A percentile compares a stretch with the other conserved stretches of the same genome.
Evolutionary conservation across 257 asterid genomes (phyloP).

Genomic region (Nicotiana noctiflora): DNA sequence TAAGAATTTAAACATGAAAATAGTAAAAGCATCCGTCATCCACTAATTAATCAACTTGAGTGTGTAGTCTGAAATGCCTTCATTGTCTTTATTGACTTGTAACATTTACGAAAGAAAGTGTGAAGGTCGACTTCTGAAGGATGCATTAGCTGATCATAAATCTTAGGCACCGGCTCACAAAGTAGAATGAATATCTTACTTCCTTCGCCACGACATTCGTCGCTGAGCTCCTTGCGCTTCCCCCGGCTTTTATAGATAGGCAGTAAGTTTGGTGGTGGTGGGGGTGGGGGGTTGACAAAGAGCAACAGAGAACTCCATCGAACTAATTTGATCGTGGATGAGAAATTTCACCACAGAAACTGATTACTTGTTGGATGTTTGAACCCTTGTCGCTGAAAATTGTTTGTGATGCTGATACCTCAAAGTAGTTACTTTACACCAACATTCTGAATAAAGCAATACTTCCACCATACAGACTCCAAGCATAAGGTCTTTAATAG

Average conservation of each 20-base stretch:
- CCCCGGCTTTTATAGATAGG: background rate
- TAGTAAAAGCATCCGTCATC: background rate
- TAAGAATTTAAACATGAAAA: background rate
- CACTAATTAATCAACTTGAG: background rate
- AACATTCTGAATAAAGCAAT: background rate
- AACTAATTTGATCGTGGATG: background rate
- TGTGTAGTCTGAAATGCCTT: background rate
- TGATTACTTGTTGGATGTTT: background rate
- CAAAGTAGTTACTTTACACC: background rate
- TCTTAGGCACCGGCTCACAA: background rate
- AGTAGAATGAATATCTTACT: background rate
- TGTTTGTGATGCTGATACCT: background rate
- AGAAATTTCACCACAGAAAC: background rate
- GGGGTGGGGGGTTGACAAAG: background rate
- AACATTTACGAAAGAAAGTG: background rate
- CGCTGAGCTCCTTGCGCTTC: background rate
- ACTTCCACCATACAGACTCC: background rate
- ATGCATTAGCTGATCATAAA: background rate
- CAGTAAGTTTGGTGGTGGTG: background rate
- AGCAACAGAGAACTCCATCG: background rate
- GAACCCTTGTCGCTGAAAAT: background rate
- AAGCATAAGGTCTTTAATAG: background rate
- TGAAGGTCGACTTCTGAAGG: background rate
- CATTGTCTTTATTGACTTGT: background rate
- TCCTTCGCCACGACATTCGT: background rate